Evolutionary conservation across 768 basidiomycete species (phyloP).

Genomic region (Tricholoma hemisulphureum): DNA sequence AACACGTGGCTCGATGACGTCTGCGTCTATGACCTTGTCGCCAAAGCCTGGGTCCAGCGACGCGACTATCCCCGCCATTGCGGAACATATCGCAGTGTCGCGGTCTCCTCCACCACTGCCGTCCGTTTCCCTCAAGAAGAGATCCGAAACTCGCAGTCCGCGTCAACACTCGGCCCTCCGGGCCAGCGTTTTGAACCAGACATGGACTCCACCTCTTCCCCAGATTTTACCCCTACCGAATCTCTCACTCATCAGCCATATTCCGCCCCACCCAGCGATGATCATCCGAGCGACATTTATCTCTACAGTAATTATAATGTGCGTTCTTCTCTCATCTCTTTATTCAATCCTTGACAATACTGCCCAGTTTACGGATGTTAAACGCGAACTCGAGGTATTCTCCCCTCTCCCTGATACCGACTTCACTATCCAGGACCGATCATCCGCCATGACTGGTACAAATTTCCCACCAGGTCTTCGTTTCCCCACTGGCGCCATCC

Average conservation of each 20-base stretch:
- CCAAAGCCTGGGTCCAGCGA: slow-evolving; percentile 73
- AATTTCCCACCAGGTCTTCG: slow-evolving; percentile 92
- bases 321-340: slow-evolving; percentile 24
- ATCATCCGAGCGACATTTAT: slow-evolving; percentile 82
- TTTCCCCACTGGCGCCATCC: slow-evolving; percentile 91
- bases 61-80: slow-evolving; percentile 89
- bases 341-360: slow-evolving; percentile 12
- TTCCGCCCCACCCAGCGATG: slow-evolving; percentile 66
- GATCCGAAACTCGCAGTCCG: slow-evolving; percentile 36
- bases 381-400: slow-evolving; percentile 91
- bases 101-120: slow-evolving; percentile 66
- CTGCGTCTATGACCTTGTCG: slow-evolving; percentile 79
- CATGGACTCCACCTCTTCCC: slow-evolving; percentile 36
- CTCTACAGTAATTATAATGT: slow-evolving; percentile 97
- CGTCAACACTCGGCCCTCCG: slow-evolving; percentile 48
- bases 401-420: slow-evolving; percentile 73
- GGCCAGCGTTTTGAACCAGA: slow-evolving; percentile 59
- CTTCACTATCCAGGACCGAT: slow-evolving; percentile 79
- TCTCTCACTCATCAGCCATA: slow-evolving; percentile 72
- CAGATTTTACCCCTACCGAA: slow-evolving; percentile 57
- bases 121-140: slow-evolving; percentile 74
- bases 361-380: slow-evolving; percentile 85
- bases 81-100: slow-evolving; percentile 93
- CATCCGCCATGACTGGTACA: slow-evolving; percentile 73
- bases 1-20: slow-evolving; percentile 95